Evolutionary conservation across 2,329 filamentous ascomycete genomes (phyloP).

Genomic region (Colletotrichum melonis): DNA sequence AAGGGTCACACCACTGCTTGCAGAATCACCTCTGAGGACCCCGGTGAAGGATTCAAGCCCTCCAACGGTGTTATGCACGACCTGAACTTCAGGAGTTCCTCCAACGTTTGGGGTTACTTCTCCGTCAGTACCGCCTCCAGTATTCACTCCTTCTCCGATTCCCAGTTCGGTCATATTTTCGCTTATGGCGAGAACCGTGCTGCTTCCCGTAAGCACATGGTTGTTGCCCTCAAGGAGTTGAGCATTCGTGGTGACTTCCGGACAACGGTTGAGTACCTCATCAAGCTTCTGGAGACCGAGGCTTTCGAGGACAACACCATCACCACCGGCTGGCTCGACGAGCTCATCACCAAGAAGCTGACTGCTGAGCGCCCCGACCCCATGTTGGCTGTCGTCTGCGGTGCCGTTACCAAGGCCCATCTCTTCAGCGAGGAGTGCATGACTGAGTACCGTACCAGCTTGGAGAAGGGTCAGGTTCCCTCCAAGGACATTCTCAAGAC

Average conservation of each 20-base stretch:
- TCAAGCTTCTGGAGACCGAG: constrained; percentile 97
- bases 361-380: constrained; percentile 95
- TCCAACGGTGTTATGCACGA: constrained; percentile 99
- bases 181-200: constrained; percentile 98
- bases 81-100: constrained; percentile 97
- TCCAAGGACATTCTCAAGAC: constrained; percentile 98
- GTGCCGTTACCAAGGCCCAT: constrained; percentile 94
- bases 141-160: constrained; percentile 99
- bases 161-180: constrained; percentile 99
- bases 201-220: constrained; percentile 98
- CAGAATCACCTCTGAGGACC: constrained; percentile 98
- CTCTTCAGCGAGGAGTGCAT: constrained; percentile 92
- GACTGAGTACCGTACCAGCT: constrained; percentile 84
- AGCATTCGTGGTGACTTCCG: constrained; percentile 99
- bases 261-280: constrained; percentile 98
- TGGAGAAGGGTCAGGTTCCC: constrained; percentile 97
- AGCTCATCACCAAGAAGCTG: constrained; percentile 97
- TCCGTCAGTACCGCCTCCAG: constrained; percentile 96
- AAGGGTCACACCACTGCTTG: constrained; percentile 98
- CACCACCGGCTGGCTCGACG: constrained; percentile 97
- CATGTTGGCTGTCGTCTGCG: constrained; percentile 93
- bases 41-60: constrained; percentile 99
- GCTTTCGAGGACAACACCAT: constrained; percentile 99
- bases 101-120: constrained; percentile 99
- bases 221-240: constrained; percentile 96